These are phyloP conservation scores for Colletotrichum orbiculare DNA, from an alignment of 2,329 filamentous ascomycete genomes.

Conservation along the genomic window DNA sequence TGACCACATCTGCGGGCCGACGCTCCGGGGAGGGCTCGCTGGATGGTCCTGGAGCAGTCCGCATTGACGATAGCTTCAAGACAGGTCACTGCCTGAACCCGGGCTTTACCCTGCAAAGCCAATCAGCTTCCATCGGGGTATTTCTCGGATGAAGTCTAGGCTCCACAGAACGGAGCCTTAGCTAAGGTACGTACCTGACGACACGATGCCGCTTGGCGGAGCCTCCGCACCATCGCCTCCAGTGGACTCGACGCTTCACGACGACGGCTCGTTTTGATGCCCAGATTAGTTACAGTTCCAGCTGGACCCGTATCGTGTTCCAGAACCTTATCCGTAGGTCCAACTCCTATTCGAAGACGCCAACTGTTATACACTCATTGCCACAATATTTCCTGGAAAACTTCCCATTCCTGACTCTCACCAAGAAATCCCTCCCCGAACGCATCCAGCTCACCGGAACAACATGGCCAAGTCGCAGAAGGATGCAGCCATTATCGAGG, in stretches of 20 bases:
- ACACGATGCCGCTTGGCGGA: not conserved
- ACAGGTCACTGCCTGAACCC: not conserved
- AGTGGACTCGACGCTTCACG: not conserved
- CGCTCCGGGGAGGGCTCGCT: no score
- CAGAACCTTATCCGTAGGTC: no score
- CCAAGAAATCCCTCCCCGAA: not conserved
- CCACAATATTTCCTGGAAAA: no score
- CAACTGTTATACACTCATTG: no score
- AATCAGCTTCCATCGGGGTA: not conserved
- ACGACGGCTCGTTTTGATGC: not conserved
- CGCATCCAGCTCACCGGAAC: not conserved
- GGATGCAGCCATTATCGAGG: conserved; percentile 19
- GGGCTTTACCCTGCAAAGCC: not conserved
- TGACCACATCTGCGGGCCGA: no score
- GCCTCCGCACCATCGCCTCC: conserved; percentile 7
- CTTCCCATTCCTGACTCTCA: not conserved
- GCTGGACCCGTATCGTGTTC: no score
- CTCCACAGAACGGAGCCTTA: not conserved
- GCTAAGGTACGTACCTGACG: not conserved
- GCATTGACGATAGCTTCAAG: not conserved
- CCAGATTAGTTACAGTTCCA: not conserved
- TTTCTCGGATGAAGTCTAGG: not conserved
- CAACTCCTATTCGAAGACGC: no score
- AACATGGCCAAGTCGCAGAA: conserved; percentile 16
- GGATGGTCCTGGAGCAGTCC: no score